These are phyloP conservation scores for Boletales sp. DNA, from an alignment of 768 basidiomycete genomes.

Conservation along the genomic window DNA sequence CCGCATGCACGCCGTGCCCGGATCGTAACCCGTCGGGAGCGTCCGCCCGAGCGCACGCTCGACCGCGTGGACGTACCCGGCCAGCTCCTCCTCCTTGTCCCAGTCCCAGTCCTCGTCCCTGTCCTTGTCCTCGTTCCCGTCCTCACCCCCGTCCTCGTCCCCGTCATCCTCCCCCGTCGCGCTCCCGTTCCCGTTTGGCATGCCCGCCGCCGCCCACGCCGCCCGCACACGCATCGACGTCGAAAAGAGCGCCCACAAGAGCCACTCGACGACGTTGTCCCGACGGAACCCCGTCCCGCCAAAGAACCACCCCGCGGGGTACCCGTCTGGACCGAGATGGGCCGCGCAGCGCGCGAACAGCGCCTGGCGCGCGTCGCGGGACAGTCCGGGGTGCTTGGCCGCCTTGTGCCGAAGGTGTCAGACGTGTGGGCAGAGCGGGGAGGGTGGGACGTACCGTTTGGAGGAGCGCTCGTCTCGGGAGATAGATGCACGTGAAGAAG, in stretches of 20 bases:
- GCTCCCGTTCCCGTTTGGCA: too few species aligned
- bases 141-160: not conserved
- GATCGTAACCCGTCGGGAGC: constrained; percentile 39
- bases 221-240: constrained; percentile 27
- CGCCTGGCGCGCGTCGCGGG: constrained; percentile 39
- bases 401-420: constrained; percentile 25
- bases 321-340: constrained; percentile 16
- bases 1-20: constrained; percentile 43
- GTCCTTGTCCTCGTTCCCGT: constrained; percentile 31
- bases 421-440: not conserved
- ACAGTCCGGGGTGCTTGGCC: constrained; percentile 35
- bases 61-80: constrained; percentile 40
- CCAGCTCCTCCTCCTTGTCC: constrained; percentile 51
- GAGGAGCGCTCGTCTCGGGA: constrained; percentile 42
- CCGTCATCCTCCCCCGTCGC: too few species aligned
- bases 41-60: constrained; percentile 39
- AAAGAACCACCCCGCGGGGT: constrained; percentile 54
- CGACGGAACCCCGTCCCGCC: constrained; percentile 33
- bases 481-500: constrained; percentile 49
- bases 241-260: constrained; percentile 63
- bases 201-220: too few species aligned
- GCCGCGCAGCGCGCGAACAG: constrained; percentile 49
- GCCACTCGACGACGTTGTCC: constrained; percentile 55
- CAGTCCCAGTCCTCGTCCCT: constrained; percentile 2
- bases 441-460: constrained; percentile 37